A percentile compares a stretch with the other conserved stretches of the same genome.
These are phyloP conservation scores for Colletotrichum endophyticum DNA, from an alignment of 2,329 filamentous ascomycete species.

Conservation along the genomic window DNA sequence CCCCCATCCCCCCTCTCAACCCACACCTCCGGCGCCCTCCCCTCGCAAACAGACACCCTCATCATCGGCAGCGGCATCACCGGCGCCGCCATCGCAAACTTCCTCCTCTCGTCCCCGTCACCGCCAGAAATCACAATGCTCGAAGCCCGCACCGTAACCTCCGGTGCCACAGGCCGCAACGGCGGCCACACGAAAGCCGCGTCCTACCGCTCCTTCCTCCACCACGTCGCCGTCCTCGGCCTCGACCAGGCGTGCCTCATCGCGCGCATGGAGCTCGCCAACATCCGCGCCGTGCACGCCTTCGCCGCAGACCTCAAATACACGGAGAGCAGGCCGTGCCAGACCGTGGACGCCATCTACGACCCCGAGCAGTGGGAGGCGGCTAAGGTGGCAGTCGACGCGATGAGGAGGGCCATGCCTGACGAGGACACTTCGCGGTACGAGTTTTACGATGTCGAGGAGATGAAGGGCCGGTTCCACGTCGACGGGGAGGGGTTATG, in stretches of 20 bases:
- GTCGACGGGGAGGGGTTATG: conserved; percentile 35
- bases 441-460: conserved; percentile 43
- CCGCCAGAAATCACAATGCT: conserved; percentile 45
- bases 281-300: conserved; percentile 58
- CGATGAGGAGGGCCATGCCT: conserved; percentile 50
- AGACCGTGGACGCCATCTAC: conserved; percentile 65
- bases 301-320: conserved; percentile 47
- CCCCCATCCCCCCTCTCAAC: conserved; percentile 40
- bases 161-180: conserved; percentile 59
- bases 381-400: conserved; percentile 41
- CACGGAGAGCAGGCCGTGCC: conserved; percentile 54
- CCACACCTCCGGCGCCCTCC: conserved; percentile 28
- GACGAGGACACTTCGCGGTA: conserved; percentile 48
- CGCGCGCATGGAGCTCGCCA: conserved; percentile 55
- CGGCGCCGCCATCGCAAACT: conserved; percentile 44
- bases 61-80: conserved; percentile 63
- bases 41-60: conserved; percentile 48
- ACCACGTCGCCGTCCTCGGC: conserved; percentile 50
- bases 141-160: conserved; percentile 54
- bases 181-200: conserved; percentile 56
- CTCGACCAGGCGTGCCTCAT: conserved; percentile 53
- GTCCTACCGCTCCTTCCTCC: conserved; percentile 54
- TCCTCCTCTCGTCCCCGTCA: conserved; percentile 13
- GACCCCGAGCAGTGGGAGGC: conserved; percentile 46
- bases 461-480: conserved; percentile 37